These are phyloP conservation scores for Liquidambar formosana DNA, from an alignment of 164 flowering plant genomes.

Conservation along the genomic window DNA sequence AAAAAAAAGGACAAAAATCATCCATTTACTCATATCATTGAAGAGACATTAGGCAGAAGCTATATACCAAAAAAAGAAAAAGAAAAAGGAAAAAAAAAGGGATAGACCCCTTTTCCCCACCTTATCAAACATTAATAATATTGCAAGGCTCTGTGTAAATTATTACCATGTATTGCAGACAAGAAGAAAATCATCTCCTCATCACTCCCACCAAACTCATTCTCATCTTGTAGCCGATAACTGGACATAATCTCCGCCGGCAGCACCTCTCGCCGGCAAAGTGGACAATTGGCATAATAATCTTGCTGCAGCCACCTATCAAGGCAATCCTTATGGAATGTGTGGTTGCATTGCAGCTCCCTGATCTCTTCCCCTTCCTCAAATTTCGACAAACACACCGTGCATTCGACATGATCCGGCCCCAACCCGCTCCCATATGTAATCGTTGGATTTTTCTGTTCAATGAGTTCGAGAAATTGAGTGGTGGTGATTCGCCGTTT, in stretches of 20 bases:
- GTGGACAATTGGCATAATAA: slow-evolving; percentile 45
- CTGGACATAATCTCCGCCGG: slow-evolving; percentile 24
- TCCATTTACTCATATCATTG: too few species aligned
- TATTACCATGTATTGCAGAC: slow-evolving; percentile 33
- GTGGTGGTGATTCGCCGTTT: slow-evolving; percentile 12
- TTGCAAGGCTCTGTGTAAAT: slow-evolving; percentile 11
- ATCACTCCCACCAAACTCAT: slow-evolving; percentile 29
- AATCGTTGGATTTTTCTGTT: slow-evolving; percentile 33
- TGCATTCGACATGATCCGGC: slow-evolving; percentile 23
- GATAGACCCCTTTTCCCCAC: background rate
- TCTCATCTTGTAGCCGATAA: slow-evolving; percentile 7
- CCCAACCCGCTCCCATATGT: background rate
- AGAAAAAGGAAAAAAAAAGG: background rate
- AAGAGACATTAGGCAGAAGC: too few species aligned
- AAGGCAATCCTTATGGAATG: slow-evolving; percentile 48
- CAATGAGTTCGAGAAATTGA: slow-evolving; percentile 29
- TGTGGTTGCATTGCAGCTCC: slow-evolving; percentile 43
- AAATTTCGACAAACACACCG: slow-evolving; percentile 42
- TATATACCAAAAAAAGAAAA: too few species aligned
- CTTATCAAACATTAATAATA: too few species aligned
- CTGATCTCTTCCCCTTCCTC: slow-evolving; percentile 47
- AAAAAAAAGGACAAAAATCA: too few species aligned
- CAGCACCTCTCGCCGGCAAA: slow-evolving; percentile 37
- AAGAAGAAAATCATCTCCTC: slow-evolving; percentile 34
- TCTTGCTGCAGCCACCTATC: slow-evolving; percentile 47